These are phyloP conservation scores for Eucalyptus guilfoylei DNA, from an alignment of 345 rosid genomes.

Conservation along the genomic window DNA sequence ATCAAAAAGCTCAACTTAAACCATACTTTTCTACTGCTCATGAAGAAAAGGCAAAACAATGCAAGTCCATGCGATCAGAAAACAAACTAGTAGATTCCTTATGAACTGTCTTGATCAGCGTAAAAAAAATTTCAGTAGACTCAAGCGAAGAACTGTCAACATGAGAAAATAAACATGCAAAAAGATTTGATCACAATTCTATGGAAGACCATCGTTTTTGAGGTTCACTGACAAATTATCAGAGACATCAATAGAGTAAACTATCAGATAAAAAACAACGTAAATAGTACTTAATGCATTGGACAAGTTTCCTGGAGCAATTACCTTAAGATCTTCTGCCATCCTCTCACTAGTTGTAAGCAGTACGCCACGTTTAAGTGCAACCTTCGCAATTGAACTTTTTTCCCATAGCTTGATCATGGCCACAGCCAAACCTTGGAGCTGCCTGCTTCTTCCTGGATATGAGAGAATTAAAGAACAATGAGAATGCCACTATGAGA, in stretches of 20 bases:
- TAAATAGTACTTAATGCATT: neutral
- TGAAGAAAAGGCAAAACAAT: neutral
- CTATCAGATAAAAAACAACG: neutral
- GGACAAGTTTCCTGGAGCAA: neutral
- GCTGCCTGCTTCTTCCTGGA: slow-evolving; percentile 84
- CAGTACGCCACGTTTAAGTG: slow-evolving; percentile 88
- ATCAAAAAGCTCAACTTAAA: neutral
- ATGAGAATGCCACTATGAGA: neutral
- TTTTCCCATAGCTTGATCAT: slow-evolving; percentile 78
- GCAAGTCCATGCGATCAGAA: neutral
- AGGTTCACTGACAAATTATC: neutral
- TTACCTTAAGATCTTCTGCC: slow-evolving; percentile 95
- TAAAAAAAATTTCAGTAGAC: neutral
- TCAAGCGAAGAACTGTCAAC: neutral
- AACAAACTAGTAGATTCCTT: neutral
- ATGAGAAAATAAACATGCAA: neutral
- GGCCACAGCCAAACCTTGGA: slow-evolving; percentile 87
- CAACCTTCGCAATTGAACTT: slow-evolving; percentile 75
- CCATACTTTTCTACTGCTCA: neutral
- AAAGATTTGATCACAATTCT: neutral
- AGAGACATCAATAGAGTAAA: neutral
- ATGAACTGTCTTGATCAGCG: neutral
- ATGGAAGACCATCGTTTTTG: neutral
- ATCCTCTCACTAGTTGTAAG: slow-evolving; percentile 93
- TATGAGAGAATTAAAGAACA: neutral